Conservation (phyloP, 768 basidiomycete species). For the Boletus coccyginus region DNA sequence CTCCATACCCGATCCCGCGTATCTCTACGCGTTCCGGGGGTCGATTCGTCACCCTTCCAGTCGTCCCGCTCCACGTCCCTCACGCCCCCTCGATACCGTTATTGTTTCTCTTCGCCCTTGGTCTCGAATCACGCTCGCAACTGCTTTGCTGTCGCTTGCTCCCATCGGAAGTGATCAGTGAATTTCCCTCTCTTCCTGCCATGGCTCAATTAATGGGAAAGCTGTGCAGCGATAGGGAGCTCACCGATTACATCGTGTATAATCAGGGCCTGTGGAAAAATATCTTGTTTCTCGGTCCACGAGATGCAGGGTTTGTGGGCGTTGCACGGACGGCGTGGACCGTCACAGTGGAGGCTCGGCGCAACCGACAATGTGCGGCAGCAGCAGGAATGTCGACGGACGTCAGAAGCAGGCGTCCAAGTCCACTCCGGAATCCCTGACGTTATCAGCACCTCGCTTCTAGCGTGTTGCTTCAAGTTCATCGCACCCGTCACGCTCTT, state of each 20-base stretch:
- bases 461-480: background rate
- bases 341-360: conserved; percentile 64
- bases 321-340: conserved; percentile 66
- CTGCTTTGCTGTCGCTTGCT: conserved; percentile 51
- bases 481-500: conserved; percentile 17
- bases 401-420: conserved; percentile 4
- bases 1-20: conserved; percentile 33
- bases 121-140: conserved; percentile 47
- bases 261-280: conserved; percentile 72
- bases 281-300: conserved; percentile 51
- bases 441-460: conserved; percentile 12
- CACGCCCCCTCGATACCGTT: conserved; percentile 54
- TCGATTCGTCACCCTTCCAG: conserved; percentile 48
- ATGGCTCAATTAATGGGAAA: conserved; percentile 54
- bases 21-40: conserved; percentile 14
- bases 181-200: conserved; percentile 58
- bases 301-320: conserved; percentile 43
- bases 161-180: conserved; percentile 47
- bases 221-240: conserved; percentile 35
- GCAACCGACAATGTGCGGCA: conserved; percentile 24
- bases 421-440: conserved; percentile 17
- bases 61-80: conserved; percentile 47
- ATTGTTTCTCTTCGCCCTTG: conserved; percentile 56
- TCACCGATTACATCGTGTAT: conserved; percentile 31
- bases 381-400: conserved; percentile 12